Evolutionary conservation across 139 green algal genomes (phyloP).

Genomic region (Medakamo hakoo): DNA sequence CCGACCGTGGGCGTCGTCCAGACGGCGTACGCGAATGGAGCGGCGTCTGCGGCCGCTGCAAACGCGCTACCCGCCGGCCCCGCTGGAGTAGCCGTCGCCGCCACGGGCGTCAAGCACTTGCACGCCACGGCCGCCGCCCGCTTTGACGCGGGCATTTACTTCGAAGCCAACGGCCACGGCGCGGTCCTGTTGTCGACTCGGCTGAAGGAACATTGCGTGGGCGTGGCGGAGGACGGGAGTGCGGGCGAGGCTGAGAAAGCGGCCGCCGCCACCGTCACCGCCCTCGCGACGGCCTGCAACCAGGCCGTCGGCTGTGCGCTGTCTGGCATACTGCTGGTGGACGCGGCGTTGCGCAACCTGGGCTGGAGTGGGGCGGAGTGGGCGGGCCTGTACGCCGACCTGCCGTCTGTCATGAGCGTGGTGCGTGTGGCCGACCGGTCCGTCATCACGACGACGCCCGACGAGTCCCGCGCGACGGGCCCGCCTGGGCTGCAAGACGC

Average conservation of each 20-base stretch:
- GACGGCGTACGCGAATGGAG: conserved; percentile 96
- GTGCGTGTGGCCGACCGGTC: conserved; percentile 51
- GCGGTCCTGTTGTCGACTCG: conserved; percentile 69
- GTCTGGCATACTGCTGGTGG: conserved; percentile 72
- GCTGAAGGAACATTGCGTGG: conserved; percentile 20
- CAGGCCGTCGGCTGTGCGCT: conserved; percentile 88
- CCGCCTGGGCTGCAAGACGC: conserved; percentile 47
- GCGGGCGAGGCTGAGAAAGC: background rate
- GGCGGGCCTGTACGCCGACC: conserved; percentile 68
- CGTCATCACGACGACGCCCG: conserved; percentile 45
- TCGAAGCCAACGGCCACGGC: conserved; percentile 96
- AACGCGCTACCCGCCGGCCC: conserved; percentile 21
- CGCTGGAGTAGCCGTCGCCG: conserved; percentile 17
- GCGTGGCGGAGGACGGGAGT: background rate
- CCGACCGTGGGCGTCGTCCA: conserved; percentile 78
- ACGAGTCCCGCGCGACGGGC: conserved; percentile 48
- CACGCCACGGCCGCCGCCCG: conserved; percentile 51
- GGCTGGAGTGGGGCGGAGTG: conserved; percentile 29
- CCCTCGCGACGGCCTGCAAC: conserved; percentile 34
- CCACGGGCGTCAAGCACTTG: conserved; percentile 90
- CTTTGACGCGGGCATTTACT: conserved; percentile 96
- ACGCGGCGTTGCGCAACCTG: conserved; percentile 53
- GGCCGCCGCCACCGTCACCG: too few relatives aligned
- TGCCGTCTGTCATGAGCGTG: conserved; percentile 74
- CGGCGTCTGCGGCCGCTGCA: conserved; percentile 59